Percentiles rank a stretch among this genome's conserved stretches.
Evolutionary conservation across 2,329 filamentous ascomycete genomes (phyloP).

Genomic region (Aspergillus tanneri): DNA sequence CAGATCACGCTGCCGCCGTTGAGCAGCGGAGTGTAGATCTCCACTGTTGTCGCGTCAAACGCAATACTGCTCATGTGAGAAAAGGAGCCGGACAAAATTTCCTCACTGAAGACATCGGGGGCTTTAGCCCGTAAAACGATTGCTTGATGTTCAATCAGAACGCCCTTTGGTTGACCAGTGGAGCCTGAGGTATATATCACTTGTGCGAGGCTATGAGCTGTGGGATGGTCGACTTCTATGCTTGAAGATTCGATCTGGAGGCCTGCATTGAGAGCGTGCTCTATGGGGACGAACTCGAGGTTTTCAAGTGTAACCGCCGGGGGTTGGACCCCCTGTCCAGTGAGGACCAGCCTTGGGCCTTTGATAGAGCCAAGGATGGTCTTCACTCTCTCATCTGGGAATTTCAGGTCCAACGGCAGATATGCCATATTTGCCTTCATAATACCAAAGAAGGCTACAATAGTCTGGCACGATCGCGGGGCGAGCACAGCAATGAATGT

Average conservation of each 20-base stretch:
- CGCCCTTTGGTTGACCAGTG: constrained; percentile 5
- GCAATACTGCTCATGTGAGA: not conserved
- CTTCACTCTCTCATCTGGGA: not conserved
- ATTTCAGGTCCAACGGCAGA: constrained; percentile 1
- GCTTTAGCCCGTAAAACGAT: not conserved
- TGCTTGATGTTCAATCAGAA: constrained; percentile 5
- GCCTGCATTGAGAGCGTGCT: no score
- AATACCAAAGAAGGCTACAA: constrained; percentile 1
- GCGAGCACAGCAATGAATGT: not conserved
- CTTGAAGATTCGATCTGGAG: no score
- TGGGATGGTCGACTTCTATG: not conserved
- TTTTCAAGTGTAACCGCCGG: not conserved
- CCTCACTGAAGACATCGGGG: not conserved
- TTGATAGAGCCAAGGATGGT: not conserved
- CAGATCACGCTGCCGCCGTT: constrained; percentile 4
- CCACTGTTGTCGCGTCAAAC: constrained; percentile 1
- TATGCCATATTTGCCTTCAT: constrained; percentile 6
- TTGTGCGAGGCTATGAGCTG: not conserved
- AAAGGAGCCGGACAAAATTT: not conserved
- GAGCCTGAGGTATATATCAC: constrained; percentile 7
- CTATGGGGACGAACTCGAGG: no score
- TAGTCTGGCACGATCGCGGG: constrained; percentile 1
- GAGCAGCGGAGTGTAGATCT: constrained; percentile 1
- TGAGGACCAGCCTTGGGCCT: not conserved
- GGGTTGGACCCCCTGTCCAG: not conserved